Evolutionary conservation across 2,329 filamentous ascomycete species (phyloP).

Genomic region (Nannizzia gypsea): DNA sequence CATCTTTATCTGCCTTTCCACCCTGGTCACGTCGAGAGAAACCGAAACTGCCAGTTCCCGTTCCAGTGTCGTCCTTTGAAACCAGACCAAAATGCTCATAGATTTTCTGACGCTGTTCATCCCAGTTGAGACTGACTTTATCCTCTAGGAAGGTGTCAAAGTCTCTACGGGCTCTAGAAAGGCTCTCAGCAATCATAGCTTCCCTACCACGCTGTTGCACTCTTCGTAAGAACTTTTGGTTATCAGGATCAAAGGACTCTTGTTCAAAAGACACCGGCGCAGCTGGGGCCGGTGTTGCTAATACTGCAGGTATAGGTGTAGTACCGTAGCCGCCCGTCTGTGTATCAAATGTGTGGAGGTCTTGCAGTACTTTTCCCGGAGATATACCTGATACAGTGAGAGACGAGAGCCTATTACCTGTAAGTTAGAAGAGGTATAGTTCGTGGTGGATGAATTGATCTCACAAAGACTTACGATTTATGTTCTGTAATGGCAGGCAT

Average conservation of each 20-base stretch:
- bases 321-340: slow-evolving; percentile 34
- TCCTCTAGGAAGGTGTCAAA: slow-evolving; percentile 93
- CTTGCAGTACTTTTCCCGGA: slow-evolving; percentile 70
- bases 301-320: neutral
- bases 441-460: too few species aligned
- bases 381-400: slow-evolving; percentile 89
- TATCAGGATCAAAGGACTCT: slow-evolving; percentile 43
- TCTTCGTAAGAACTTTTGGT: slow-evolving; percentile 65
- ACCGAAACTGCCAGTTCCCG: slow-evolving; percentile 39
- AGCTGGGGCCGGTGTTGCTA: neutral
- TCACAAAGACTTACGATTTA: slow-evolving; percentile 44
- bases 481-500: slow-evolving; percentile 32
- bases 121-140: slow-evolving; percentile 91
- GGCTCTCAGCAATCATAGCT: slow-evolving; percentile 81
- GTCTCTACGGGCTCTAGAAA: slow-evolving; percentile 77
- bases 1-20: slow-evolving; percentile 28
- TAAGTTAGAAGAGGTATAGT: neutral
- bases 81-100: slow-evolving; percentile 91
- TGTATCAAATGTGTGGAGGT: slow-evolving; percentile 71
- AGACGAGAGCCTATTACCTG: slow-evolving; percentile 60
- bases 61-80: slow-evolving; percentile 32
- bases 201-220: slow-evolving; percentile 83
- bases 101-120: slow-evolving; percentile 80
- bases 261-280: slow-evolving; percentile 13
- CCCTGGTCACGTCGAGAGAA: slow-evolving; percentile 30